Evolutionary conservation across 2,329 filamentous ascomycete genomes (phyloP).

Genomic region (Stagonosporopsis vannaccii): DNA sequence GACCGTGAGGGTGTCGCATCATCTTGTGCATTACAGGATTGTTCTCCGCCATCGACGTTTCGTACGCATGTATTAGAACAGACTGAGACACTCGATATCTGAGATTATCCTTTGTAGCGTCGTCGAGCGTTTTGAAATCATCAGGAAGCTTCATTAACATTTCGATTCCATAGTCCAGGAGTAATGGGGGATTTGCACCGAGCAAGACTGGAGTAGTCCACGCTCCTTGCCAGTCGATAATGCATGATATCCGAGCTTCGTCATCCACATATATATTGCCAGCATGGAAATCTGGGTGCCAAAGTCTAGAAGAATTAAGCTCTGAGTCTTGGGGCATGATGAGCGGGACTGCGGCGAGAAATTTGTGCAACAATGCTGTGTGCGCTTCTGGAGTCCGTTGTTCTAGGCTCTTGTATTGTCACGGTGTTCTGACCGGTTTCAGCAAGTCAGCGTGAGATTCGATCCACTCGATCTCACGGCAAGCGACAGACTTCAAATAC

Average conservation of each 20-base stretch:
- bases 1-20: slow-evolving; percentile 32
- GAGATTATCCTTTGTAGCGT: slow-evolving; percentile 28
- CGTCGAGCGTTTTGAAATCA: slow-evolving; percentile 34
- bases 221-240: slow-evolving; percentile 43
- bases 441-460: slow-evolving; percentile 33
- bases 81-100: slow-evolving; percentile 38
- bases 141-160: slow-evolving; percentile 38
- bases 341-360: slow-evolving; percentile 19
- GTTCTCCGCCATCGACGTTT: slow-evolving; percentile 30
- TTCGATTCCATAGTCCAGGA: slow-evolving; percentile 36
- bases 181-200: slow-evolving; percentile 32
- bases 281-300: slow-evolving; percentile 40
- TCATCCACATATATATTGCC: slow-evolving; percentile 39
- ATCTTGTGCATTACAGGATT: slow-evolving; percentile 37
- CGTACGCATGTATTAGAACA: slow-evolving; percentile 32
- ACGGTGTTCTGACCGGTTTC: slow-evolving; percentile 35
- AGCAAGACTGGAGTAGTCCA: slow-evolving; percentile 33
- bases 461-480: slow-evolving; percentile 47
- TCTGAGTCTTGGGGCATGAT: slow-evolving; percentile 35
- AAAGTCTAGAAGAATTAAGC: slow-evolving; percentile 34
- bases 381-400: background rate
- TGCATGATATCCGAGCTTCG: slow-evolving; percentile 30
- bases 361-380: background rate
- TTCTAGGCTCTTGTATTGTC: slow-evolving; percentile 32
- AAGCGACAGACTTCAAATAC: slow-evolving; percentile 40